Conservation (phyloP, 2,329 filamentous ascomycete genomes). For the Monosporascus sp. region DNA sequence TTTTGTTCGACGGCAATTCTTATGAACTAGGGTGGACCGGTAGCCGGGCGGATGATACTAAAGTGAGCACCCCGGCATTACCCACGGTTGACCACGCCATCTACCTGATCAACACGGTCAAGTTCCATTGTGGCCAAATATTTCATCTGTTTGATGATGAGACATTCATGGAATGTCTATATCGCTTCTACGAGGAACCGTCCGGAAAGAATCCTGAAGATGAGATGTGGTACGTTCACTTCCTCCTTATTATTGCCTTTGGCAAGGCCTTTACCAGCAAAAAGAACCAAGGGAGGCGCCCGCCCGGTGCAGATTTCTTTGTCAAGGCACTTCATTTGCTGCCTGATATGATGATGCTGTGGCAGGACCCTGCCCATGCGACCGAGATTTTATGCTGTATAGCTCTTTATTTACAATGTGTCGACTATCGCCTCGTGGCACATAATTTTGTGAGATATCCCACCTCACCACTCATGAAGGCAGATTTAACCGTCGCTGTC, state of each 20-base stretch:
- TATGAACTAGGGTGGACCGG: constrained; percentile 51
- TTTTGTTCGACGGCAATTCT: constrained; percentile 46
- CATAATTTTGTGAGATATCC: constrained; percentile 36
- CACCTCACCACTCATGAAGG: neutral
- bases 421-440: constrained; percentile 42
- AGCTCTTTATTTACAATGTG: constrained; percentile 47
- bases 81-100: constrained; percentile 47
- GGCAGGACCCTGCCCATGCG: constrained; percentile 37
- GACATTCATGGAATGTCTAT: constrained; percentile 40
- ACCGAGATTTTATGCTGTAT: constrained; percentile 48
- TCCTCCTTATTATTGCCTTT: constrained; percentile 48
- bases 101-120: constrained; percentile 51
- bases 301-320: constrained; percentile 43
- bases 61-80: constrained; percentile 30
- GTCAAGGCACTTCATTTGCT: constrained; percentile 39
- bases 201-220: constrained; percentile 3
- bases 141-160: constrained; percentile 52
- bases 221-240: constrained; percentile 48
- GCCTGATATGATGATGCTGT: constrained; percentile 35
- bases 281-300: constrained; percentile 30
- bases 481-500: neutral
- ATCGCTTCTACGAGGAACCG: constrained; percentile 34
- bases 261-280: constrained; percentile 47
- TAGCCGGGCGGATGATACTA: neutral
- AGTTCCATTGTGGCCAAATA: constrained; percentile 50